phyloP scores from a whole-genome alignment of 2,329 filamentous ascomycete species.

The Talaromyces sp. region DNA sequence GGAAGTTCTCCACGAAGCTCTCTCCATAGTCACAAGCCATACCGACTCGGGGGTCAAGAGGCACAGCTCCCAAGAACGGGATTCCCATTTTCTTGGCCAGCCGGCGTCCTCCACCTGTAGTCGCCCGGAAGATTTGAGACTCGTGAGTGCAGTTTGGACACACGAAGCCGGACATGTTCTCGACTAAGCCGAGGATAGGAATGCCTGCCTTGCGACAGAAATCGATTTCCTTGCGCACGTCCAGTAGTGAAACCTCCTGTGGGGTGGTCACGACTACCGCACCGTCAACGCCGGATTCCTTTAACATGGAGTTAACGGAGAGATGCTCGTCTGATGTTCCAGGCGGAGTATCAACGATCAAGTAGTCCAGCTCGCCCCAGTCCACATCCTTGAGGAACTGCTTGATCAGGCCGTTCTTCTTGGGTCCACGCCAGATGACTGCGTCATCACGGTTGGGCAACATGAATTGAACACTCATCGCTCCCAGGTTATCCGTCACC shows the following conservation, averaged over 20 bases:
- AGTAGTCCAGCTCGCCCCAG: constrained; percentile 92
- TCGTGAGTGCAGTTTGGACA: constrained; percentile 86
- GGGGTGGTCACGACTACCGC: constrained; percentile 93
- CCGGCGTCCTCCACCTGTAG: constrained; percentile 80
- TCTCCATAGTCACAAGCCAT: constrained; percentile 98
- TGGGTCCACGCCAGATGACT: constrained; percentile 95
- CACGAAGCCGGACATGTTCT: constrained; percentile 98
- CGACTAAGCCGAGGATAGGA: constrained; percentile 81
- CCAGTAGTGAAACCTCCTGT: constrained; percentile 87
- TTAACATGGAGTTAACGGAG: constrained; percentile 87
- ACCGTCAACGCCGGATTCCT: constrained; percentile 88
- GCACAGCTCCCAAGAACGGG: constrained; percentile 85
- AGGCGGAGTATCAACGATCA: constrained; percentile 93
- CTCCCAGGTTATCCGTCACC: constrained; percentile 89
- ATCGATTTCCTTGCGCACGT: constrained; percentile 96
- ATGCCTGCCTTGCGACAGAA: constrained; percentile 97
- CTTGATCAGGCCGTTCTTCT: constrained; percentile 99
- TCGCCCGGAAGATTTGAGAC: constrained; percentile 84
- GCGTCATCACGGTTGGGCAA: constrained; percentile 90
- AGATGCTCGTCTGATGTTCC: constrained; percentile 96
- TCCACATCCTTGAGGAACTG: constrained; percentile 97
- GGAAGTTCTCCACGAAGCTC: constrained; percentile 93
- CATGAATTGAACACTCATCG: constrained; percentile 99
- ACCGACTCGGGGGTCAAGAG: constrained; percentile 88
- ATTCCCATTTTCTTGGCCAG: constrained; percentile 85